These are phyloP conservation scores for Pelargonium nanum DNA, from an alignment of 345 rosid species.

Conservation along the genomic window DNA sequence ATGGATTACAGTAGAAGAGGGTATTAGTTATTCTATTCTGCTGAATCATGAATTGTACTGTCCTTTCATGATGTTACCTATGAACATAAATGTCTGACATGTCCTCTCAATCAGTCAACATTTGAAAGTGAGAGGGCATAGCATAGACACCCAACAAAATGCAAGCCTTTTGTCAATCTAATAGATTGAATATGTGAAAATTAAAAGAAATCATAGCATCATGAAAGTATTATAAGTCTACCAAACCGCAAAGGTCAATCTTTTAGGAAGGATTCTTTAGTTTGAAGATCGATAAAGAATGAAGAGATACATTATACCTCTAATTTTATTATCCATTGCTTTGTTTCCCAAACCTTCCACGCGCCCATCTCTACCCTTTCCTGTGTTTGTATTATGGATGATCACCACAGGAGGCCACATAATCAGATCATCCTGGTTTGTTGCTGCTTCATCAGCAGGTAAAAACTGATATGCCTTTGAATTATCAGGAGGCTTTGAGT, in stretches of 20 bases:
- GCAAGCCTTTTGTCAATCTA: too few relatives aligned
- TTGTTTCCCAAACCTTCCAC: constrained; percentile 97
- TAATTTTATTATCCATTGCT: constrained; percentile 78
- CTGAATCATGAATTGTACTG: too few relatives aligned
- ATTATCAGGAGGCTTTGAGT: constrained; percentile 72
- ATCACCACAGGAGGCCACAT: constrained; percentile 96
- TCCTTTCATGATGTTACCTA: too few relatives aligned
- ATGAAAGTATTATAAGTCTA: neutral
- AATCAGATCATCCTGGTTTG: constrained; percentile 78
- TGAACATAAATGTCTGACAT: too few relatives aligned
- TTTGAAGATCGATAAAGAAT: constrained; percentile 23
- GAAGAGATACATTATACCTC: constrained; percentile 58
- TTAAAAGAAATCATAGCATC: neutral
- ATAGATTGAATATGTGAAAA: too few relatives aligned
- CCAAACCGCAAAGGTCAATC: neutral
- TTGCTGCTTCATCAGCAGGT: constrained; percentile 65
- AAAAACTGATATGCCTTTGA: constrained; percentile 70
- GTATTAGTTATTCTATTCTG: too few relatives aligned
- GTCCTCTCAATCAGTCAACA: too few relatives aligned
- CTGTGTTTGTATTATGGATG: constrained; percentile 85
- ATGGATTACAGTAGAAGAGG: too few relatives aligned
- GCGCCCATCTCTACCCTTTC: constrained; percentile 90
- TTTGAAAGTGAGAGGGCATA: too few relatives aligned
- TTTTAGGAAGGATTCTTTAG: neutral
- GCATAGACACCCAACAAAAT: too few relatives aligned